Evolutionary conservation across 2,329 filamentous ascomycete genomes (phyloP), one percentile per base, ranked within the genome.

Genomic region (Aspergillus neoniger): DNA sequence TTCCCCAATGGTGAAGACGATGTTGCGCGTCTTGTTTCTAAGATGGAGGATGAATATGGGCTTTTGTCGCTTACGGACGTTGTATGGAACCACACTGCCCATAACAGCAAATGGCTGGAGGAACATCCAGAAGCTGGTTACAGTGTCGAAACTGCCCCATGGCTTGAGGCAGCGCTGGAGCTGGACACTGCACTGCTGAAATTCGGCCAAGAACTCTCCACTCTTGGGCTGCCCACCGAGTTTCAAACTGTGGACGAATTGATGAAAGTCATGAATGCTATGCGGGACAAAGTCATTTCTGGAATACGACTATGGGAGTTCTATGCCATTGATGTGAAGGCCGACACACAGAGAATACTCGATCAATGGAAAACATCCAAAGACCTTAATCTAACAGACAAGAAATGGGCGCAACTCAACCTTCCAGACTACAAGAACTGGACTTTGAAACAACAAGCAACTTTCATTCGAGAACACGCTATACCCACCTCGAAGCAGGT

Each of bases 51-150:
- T 55, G 88, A 96, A 55, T 88, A 96, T 75, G 91, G 91, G 2
- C 81, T 99, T 57, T 82, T 99, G 59, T 92, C 91, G 63, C 79
- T 99, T 79, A 97, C 94, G 1, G 95, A 99, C 74, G 94, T 99
- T 63, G 96, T 99, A 48, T 92, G 95, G 82, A 99, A 99, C 72
- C 95, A 99, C 79, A 99, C 95, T 4, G 94, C 95, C 6, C 86
- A 97, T 80, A 98, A 98, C 78, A 96, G 91, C 77, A 86, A 89
- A 69, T 99, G 95, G 95, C 84, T 99, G 10, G 84, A 96, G 72
- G 90, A 96, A 62, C 94, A 99, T 72, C 95, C 96, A 0, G 95
- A 99, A 69, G 90, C 92, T 48, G 95, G 95, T 15, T 99, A 99
- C 83, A 99, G 96, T 74, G 82, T 96, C 65, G 88, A 88, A 43